These are phyloP conservation scores for Mycena rebaudengoi DNA, from an alignment of 768 basidiomycete species.

Conservation along the genomic window DNA sequence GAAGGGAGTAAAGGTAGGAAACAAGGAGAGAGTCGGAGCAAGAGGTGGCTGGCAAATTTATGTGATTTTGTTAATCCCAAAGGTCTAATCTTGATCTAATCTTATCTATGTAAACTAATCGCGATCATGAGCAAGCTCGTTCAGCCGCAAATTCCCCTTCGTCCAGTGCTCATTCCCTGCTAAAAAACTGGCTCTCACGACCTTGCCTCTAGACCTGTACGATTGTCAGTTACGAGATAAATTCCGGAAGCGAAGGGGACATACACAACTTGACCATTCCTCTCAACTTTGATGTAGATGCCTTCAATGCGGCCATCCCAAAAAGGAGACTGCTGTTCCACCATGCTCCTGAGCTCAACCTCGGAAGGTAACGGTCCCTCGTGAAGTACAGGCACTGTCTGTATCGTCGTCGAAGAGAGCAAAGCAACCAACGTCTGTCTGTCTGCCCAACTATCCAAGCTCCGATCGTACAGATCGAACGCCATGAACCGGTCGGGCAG, in stretches of 20 bases:
- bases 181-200: constrained; percentile 68
- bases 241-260: too few relatives aligned
- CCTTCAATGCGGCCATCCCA: constrained; percentile 63
- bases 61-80: too few relatives aligned
- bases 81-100: too few relatives aligned
- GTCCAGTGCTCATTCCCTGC: constrained; percentile 72
- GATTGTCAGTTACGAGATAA: too few relatives aligned
- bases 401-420: constrained; percentile 49
- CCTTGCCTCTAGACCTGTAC: constrained; percentile 61
- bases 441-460: constrained; percentile 48
- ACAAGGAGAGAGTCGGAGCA: too few relatives aligned
- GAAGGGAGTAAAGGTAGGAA: background rate
- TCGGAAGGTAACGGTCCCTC: constrained; percentile 52
- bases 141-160: constrained; percentile 48
- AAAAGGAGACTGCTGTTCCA: constrained; percentile 52
- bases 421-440: constrained; percentile 43
- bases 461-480: constrained; percentile 67
- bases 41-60: too few relatives aligned
- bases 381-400: constrained; percentile 52
- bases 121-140: too few relatives aligned
- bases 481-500: constrained; percentile 67
- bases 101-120: too few relatives aligned
- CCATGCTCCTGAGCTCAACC: constrained; percentile 51
- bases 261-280: constrained; percentile 45
- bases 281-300: constrained; percentile 65